Base-by-base conservation (phyloP, 2,329 filamentous ascomycete species). In the Nannizziopsis arthrosporioides region DNA sequence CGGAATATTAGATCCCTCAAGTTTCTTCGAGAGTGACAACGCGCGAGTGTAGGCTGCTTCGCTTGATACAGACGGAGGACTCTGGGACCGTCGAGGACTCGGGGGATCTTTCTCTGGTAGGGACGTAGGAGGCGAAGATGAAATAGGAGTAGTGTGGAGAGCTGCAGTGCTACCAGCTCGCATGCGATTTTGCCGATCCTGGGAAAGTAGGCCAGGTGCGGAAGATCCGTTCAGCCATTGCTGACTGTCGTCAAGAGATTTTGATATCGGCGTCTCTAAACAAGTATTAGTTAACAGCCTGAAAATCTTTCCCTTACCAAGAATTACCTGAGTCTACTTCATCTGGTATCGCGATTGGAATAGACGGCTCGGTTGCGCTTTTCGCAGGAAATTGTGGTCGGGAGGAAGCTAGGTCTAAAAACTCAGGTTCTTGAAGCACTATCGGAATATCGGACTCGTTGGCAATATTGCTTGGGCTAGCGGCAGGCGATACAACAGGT, bases 1-100 rank as follows among this genome's bases (percentile, higher is more conserved):
- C 5, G 88, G 87, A 51, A 98, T 96, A 61, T 96, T 95, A 42
- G 85, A 92, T 2, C 80, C 82, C 40, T 85, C 85, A 2, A 98
- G 75, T 63, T 89, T 89, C 62, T 86, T 85, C 8, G 90, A 94
- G 9, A 98, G 73, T 22, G 82, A 80, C 61, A 84, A 80, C 6
- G 92, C 92, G 55, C 92, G 80, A 52, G 86, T 80, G 50, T 94
- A 76, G 6, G 89, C 90, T 61, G 94, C 85, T 42, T 75, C 74
- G 0, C 80, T 75, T 0, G 80, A 77, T 14, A 89, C 61, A 1
- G 82, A 81, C 5, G 86, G 85, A 0, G 87, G 86, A 57, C 85
- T 94, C n/a, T 76, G 73, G 0, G 88, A 85, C 50, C 84, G 68
- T 19, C 55, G 50, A 51, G 52, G 57, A 32, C n/a, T 34, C 5